These are phyloP conservation scores for Houttuynia cordata DNA, from an alignment of 164 flowering plant genomes.

Conservation along the genomic window DNA sequence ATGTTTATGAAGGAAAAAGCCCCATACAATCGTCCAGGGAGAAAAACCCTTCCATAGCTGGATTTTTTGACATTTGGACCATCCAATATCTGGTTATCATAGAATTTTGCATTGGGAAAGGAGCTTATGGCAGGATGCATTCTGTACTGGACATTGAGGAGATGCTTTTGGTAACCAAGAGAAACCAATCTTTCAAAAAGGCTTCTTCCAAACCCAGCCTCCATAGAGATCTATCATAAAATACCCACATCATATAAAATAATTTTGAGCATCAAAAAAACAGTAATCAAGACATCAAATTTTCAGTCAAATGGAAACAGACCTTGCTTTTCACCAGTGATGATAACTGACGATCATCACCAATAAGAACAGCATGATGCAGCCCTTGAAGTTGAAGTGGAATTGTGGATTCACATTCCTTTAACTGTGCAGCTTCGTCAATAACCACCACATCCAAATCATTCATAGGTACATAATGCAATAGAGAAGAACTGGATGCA, in stretches of 20 bases:
- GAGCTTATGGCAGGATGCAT: slow-evolving; percentile 38
- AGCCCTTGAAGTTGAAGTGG: slow-evolving; percentile 34
- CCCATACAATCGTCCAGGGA: slow-evolving; percentile 29
- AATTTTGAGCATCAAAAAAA: too few relatives aligned
- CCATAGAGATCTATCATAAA: slow-evolving; percentile 11
- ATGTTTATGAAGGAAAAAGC: slow-evolving; percentile 35
- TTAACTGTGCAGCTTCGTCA: slow-evolving; percentile 52
- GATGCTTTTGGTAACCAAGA: slow-evolving; percentile 27
- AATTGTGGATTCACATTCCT: slow-evolving; percentile 42
- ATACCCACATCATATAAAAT: not conserved
- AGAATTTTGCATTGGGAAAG: slow-evolving; percentile 40
- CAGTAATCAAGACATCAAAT: not conserved
- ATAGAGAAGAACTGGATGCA: slow-evolving; percentile 20
- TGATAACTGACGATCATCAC: slow-evolving; percentile 42
- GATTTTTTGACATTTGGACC: slow-evolving; percentile 18
- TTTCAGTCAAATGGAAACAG: not conserved
- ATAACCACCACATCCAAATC: slow-evolving; percentile 26
- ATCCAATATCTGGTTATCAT: slow-evolving; percentile 19
- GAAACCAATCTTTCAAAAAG: slow-evolving; percentile 29
- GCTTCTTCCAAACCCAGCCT: slow-evolving; percentile 31
- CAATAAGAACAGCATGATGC: slow-evolving; percentile 31
- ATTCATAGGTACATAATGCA: slow-evolving; percentile 4
- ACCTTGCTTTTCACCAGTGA: slow-evolving; percentile 42
- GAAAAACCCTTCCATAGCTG: slow-evolving; percentile 16
- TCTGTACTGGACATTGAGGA: slow-evolving; percentile 34